These are phyloP conservation scores for Lepraria neglecta DNA, from an alignment of 495 filamentous ascomycete genomes.

Conservation along the genomic window DNA sequence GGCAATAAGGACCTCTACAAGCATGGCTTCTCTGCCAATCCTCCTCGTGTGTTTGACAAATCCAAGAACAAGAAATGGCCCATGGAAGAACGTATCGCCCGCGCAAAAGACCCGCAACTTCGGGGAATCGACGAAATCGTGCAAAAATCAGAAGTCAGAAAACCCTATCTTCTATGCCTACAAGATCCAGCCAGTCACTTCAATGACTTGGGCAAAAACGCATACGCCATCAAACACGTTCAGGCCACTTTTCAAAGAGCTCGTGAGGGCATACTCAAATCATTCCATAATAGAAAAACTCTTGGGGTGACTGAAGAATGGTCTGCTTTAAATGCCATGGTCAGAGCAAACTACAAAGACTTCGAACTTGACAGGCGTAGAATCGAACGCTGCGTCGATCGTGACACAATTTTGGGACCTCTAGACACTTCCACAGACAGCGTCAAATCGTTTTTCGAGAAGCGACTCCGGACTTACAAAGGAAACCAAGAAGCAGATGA, in stretches of 20 bases:
- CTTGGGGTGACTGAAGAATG: background rate
- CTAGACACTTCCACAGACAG: no score
- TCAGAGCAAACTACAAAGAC: slow-evolving; percentile 8
- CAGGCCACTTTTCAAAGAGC: slow-evolving; percentile 27
- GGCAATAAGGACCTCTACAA: slow-evolving; percentile 38
- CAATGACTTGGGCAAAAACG: slow-evolving; percentile 49
- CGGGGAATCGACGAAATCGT: slow-evolving; percentile 20
- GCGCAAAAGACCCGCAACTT: slow-evolving; percentile 4
- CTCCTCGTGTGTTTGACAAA: slow-evolving; percentile 40
- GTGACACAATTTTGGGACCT: no score
- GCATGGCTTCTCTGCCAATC: slow-evolving; percentile 47
- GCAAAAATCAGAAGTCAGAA: slow-evolving; percentile 17
- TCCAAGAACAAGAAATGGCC: slow-evolving; percentile 9
- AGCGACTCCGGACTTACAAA: no score
- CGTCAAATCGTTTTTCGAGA: no score
- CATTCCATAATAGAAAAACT: background rate
- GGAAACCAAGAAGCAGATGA: no score
- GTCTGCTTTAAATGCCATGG: background rate
- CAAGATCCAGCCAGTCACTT: slow-evolving; percentile 55
- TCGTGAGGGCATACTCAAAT: background rate
- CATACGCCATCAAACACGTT: slow-evolving; percentile 40
- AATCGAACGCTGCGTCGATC: background rate
- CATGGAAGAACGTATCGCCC: background rate
- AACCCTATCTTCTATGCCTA: slow-evolving; percentile 46
- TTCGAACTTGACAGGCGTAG: slow-evolving; percentile 2